Base-by-base conservation (phyloP, 2,329 filamentous ascomycete species). In the Aspergillus neoniger region DNA sequence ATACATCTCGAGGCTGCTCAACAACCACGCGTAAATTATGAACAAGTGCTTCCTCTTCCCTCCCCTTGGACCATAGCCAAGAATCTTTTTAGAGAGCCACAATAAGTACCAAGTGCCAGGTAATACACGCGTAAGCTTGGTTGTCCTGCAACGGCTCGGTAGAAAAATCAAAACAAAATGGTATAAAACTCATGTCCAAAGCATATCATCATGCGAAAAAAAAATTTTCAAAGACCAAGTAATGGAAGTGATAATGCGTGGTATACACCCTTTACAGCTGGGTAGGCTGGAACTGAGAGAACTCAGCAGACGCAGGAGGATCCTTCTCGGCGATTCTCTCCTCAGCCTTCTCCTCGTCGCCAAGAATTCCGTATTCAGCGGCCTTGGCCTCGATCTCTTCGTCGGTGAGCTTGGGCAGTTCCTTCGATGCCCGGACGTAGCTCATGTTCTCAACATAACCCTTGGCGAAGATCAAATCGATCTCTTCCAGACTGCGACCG, bases 391-490 rank as follows among this genome's bases (percentile, higher is more conserved):
- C 60, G 39, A 64, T 63, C 21, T 63, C 61, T 1, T 64, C 55
- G 28, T 61, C 58, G 12, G 54, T 28, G 17, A 60, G 41, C 30
- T 39, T 54, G 8, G 57, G 60, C 30, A 64, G 38, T 8, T 64
- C 60, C 43, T 55, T 58, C 4, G 62, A 21, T 0, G 60, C 60
- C 9, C 54, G 52, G 5, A 63, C 61, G 14, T 61, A 63, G 51
- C 39, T 63, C 32, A 63, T 63, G 3, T 59, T 59, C 25, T 63
- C 59, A 9, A 52, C 10, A 36, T 62, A 62, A 7, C 71, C 69
- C 72, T 76, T 72, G 19, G 73, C 68, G 54, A 72, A 72, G 36
- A 73, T 69, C 15, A 73, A 59, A 62, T 72, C 68, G 54, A 75
- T 67, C 57, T 75, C 72, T 58, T 76, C 74, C 28, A 76, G 65